Base-by-base conservation (phyloP, 495 filamentous ascomycete species). In the Apiosordaria backusii region DNA sequence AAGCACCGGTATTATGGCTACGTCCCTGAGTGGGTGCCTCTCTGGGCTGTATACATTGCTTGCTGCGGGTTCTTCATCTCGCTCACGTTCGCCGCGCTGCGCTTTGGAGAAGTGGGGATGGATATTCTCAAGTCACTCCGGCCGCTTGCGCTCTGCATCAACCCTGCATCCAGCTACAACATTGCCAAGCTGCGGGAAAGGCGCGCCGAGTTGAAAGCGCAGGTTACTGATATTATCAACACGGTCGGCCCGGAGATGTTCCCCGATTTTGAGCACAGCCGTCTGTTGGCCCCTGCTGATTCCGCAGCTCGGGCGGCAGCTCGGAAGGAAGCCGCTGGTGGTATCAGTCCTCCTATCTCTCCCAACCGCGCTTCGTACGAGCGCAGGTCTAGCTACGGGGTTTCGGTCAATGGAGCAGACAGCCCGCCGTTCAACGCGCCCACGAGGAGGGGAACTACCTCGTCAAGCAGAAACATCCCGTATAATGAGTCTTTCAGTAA, bases 91-190 rank as follows among this genome's bases (percentile, higher is more conserved):
- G 93, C 92, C 3, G 93, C 96, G 9, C 88, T 99, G 40, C 90
- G 95, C 4, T 96, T 98, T 72, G 95, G 95, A 54, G 95, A 99
- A 76, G 88, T 94, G 60, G 95, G 93, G 29, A 98, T 99, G 94
- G 95, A 99, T 72, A 97, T 99, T 58, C 68, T 92, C 78, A 99
- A 98, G 78, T 98, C 95, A 0, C 86, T 99, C 15, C 86, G 91
- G 1, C 95, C 95, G 1, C 87, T 99, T 9, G 79, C 96, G n/a
- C 79, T 97, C n/a, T 92, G 88, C 59, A 83, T 99, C 65, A 90
- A 90, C 69, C 95, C 95, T 2, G 87, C 87, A 9, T 92, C 91
- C 1, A 87, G 87, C 74, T 96, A 96, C 77, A 91, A 88, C 13
- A 84, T 99, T 52, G 86, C 90, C 62, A 89, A 89, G 68, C 87